A percentile compares a stretch with the other conserved stretches of the same genome.
phyloP scores from a whole-genome alignment of 1,284 basidiomycete genomes.

The Sanghuangporus weigelae region DNA sequence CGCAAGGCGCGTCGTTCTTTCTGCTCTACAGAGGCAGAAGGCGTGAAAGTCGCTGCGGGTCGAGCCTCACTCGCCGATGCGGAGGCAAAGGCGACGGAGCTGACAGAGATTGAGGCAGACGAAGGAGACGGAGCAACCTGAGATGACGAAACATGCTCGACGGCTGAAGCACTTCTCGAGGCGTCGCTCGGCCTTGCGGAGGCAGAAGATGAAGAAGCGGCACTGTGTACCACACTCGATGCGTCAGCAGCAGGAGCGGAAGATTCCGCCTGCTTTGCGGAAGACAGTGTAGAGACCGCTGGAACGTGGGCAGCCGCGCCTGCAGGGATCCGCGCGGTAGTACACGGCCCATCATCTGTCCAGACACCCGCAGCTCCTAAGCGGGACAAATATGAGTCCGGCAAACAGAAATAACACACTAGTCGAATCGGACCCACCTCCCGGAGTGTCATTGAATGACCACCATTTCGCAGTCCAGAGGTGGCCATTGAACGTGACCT shows the following conservation, averaged over 20 bases:
- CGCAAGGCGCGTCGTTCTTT: background rate
- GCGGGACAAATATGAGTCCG: background rate
- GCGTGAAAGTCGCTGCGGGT: background rate
- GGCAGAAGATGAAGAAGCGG: background rate
- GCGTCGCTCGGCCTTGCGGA: too few relatives aligned
- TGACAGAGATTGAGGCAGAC: too few relatives aligned
- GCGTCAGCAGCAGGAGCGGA: background rate
- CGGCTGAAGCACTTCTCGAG: too few relatives aligned
- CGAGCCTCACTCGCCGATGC: background rate
- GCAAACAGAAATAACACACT: background rate
- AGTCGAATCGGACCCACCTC: slow-evolving; percentile 26
- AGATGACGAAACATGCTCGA: too few relatives aligned
- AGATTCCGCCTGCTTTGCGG: background rate
- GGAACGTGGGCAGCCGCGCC: background rate
- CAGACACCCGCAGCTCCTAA: slow-evolving; percentile 8
- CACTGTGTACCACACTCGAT: too few relatives aligned
- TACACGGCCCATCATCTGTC: slow-evolving; percentile 13
- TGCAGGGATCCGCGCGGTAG: background rate
- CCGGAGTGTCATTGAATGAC: slow-evolving; percentile 52
- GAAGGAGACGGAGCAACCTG: too few relatives aligned
- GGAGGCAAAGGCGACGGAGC: background rate
- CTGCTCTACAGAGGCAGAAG: background rate
- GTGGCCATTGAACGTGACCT: slow-evolving; percentile 27
- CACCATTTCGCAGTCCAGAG: slow-evolving; percentile 55
- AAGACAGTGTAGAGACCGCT: background rate